Percentiles rank a stretch among this genome's conserved stretches.
Evolutionary conservation across 2,329 filamentous ascomycete species (phyloP).

Genomic region (Cercospora brassicicola): DNA sequence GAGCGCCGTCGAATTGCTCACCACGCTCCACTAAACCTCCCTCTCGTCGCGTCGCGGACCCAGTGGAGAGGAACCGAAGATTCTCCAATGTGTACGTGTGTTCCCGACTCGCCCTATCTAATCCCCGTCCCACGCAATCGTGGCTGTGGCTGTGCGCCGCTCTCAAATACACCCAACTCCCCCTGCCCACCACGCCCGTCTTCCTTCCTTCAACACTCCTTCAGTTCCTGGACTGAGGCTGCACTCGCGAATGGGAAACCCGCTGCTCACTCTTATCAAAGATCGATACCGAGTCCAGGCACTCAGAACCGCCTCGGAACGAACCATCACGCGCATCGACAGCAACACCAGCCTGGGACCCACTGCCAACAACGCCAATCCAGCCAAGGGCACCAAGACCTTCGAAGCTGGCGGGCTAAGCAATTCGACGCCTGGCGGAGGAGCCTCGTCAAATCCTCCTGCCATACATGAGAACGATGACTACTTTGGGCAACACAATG

Average conservation of each 20-base stretch:
- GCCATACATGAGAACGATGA: conserved; percentile 14
- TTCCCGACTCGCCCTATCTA: not conserved
- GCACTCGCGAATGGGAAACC: conserved; percentile 20
- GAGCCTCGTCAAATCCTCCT: conserved; percentile 29
- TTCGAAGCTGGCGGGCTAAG: conserved; percentile 39
- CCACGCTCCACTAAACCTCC: not conserved
- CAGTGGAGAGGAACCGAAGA: not conserved
- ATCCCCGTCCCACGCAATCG: not conserved
- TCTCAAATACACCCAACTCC: conserved; percentile 1
- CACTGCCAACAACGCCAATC: conserved; percentile 8
- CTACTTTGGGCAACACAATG: conserved; percentile 27
- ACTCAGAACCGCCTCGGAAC: conserved; percentile 17
- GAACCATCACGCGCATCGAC: conserved; percentile 16
- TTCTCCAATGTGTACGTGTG: conserved; percentile 1
- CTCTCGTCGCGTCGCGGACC: not conserved
- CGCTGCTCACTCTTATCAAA: conserved; percentile 21
- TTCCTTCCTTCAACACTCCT: conserved; percentile 15
- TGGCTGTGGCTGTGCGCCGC: not conserved
- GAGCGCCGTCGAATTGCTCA: not conserved
- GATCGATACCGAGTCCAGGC: conserved; percentile 20
- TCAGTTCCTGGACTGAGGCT: conserved; percentile 17
- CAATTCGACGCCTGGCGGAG: conserved; percentile 29
- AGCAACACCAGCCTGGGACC: conserved; percentile 9
- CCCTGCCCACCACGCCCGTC: not conserved
- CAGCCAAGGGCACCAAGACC: conserved; percentile 25